Percentiles rank a stretch among this genome's conserved stretches.
Conservation (phyloP, 2,329 filamentous ascomycete genomes). For the Monosporascus sp. region DNA sequence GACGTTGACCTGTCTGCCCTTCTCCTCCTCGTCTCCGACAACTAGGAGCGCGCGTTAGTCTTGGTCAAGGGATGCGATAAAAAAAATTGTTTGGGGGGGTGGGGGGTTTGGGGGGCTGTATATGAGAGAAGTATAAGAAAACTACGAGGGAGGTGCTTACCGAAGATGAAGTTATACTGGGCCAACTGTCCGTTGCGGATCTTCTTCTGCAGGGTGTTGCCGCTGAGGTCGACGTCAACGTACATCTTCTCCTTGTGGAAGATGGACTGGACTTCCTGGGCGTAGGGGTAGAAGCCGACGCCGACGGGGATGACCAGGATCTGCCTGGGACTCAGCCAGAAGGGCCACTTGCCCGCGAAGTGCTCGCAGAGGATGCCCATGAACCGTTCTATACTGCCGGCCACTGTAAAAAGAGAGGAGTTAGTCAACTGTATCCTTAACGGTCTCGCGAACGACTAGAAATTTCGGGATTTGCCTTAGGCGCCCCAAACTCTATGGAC, state of each 20-base stretch:
- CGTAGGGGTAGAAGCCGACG: constrained; percentile 67
- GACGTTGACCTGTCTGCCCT: constrained; percentile 57
- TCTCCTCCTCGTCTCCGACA: constrained; percentile 58
- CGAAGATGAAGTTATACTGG: constrained; percentile 81
- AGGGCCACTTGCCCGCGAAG: constrained; percentile 83
- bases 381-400: constrained; percentile 57
- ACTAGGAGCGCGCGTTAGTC: constrained; percentile 32
- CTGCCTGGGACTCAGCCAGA: constrained; percentile 83
- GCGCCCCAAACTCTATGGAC: too few species aligned
- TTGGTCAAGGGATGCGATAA: background rate
- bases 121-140: background rate
- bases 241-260: constrained; percentile 67
- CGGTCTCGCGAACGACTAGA: too few species aligned
- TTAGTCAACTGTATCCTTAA: background rate
- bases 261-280: constrained; percentile 64
- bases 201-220: constrained; percentile 87
- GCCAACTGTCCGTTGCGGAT: constrained; percentile 75
- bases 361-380: constrained; percentile 78
- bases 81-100: background rate
- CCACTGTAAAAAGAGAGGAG: constrained; percentile 41
- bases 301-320: constrained; percentile 75
- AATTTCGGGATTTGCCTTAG: too few species aligned
- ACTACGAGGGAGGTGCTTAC: constrained; percentile 39
- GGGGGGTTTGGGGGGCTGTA: background rate
- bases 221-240: constrained; percentile 64